phyloP scores from a whole-genome alignment of 495 filamentous ascomycete genomes.

The Aspergillus ostianus region DNA sequence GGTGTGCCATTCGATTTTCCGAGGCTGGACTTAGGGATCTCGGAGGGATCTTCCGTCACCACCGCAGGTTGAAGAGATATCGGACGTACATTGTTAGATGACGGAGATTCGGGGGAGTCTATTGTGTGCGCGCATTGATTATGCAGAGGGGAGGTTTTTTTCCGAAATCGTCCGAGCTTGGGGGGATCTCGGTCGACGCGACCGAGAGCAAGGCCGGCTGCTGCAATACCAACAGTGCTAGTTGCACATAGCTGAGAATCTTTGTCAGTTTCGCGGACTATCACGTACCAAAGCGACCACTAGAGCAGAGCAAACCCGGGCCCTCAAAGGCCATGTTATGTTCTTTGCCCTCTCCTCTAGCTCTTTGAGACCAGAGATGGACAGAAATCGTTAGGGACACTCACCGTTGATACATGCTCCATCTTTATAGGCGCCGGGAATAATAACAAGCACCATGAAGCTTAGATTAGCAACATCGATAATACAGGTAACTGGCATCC shows the following conservation, averaged over 20 bases:
- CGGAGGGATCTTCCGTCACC: slow-evolving; percentile 13
- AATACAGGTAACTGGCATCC: slow-evolving; percentile 36
- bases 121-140: slow-evolving; percentile 20
- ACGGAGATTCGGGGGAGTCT: slow-evolving; percentile 20
- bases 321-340: neutral
- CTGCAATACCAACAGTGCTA: slow-evolving; percentile 66
- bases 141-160: slow-evolving; percentile 28
- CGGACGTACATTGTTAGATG: slow-evolving; percentile 25
- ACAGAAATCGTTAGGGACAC: slow-evolving; percentile 10
- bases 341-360: neutral
- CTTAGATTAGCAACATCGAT: slow-evolving; percentile 39
- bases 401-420: slow-evolving; percentile 51
- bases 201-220: slow-evolving; percentile 63
- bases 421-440: slow-evolving; percentile 37
- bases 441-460: slow-evolving; percentile 38
- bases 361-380: neutral
- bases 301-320: neutral
- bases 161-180: slow-evolving; percentile 26
- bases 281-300: neutral
- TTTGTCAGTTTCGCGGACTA: slow-evolving; percentile 5
- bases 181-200: slow-evolving; percentile 46
- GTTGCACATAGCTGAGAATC: slow-evolving; percentile 63
- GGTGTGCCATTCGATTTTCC: slow-evolving; percentile 12
- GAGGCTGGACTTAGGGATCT: slow-evolving; percentile 10
- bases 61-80: slow-evolving; percentile 25